phyloP scores from a whole-genome alignment of 306 rosid genomes.

The Oemleria cerasiformis region DNA sequence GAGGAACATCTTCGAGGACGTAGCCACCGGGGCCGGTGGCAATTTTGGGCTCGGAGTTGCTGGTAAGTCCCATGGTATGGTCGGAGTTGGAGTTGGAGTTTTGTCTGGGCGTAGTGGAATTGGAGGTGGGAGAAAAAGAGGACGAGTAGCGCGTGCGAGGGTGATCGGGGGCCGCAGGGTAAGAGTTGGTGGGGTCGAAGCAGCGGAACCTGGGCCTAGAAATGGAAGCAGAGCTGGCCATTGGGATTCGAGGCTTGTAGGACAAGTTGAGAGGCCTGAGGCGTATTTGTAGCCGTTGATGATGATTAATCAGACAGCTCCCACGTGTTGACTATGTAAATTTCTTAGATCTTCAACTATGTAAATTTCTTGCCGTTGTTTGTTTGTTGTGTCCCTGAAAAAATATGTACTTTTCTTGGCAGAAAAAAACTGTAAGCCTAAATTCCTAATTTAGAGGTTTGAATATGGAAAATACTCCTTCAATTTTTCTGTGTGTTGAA shows the following conservation, averaged over 20 bases:
- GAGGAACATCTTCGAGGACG: constrained; percentile 64
- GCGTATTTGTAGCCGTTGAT: constrained; percentile 15
- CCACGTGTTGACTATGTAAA: not conserved
- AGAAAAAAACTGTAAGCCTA: no score
- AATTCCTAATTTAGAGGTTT: no score
- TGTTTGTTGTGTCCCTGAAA: no score
- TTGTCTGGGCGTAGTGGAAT: not conserved
- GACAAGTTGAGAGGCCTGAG: not conserved
- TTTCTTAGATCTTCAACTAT: no score
- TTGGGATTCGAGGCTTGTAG: not conserved
- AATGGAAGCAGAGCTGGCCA: constrained; percentile 25
- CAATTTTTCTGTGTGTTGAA: no score
- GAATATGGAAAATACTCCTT: no score
- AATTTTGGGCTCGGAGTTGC: constrained; percentile 29
- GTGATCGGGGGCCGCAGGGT: constrained; percentile 17
- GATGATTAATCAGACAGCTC: not conserved
- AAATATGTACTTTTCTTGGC: not conserved
- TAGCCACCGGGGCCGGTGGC: constrained; percentile 46
- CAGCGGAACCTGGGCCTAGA: constrained; percentile 26
- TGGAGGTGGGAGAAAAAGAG: not conserved
- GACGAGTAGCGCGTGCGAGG: constrained; percentile 5
- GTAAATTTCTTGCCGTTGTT: not conserved
- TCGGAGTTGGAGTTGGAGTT: not conserved
- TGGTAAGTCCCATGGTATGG: constrained; percentile 17
- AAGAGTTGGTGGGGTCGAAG: constrained; percentile 33